Evolutionary conservation across 2,329 filamentous ascomycete genomes (phyloP).

Genomic region (Aspergillus japonicus): DNA sequence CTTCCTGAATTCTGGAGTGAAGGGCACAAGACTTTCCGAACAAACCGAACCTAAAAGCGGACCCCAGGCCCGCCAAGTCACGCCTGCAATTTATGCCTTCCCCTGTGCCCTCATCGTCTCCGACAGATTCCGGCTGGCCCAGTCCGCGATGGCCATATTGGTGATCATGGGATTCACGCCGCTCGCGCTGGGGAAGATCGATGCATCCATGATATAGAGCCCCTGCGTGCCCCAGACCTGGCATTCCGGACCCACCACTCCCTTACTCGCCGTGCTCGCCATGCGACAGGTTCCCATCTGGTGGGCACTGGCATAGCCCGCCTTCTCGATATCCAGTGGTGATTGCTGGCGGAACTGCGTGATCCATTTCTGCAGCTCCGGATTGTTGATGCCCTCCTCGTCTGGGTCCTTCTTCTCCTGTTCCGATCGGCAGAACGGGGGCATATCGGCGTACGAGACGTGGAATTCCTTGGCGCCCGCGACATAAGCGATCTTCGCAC

Average conservation of each 20-base stretch:
- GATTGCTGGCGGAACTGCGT: constrained; percentile 46
- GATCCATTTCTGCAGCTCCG: constrained; percentile 57
- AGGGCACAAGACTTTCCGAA: too few relatives aligned
- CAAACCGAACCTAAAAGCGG: too few relatives aligned
- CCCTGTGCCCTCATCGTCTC: neutral
- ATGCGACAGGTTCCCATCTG: constrained; percentile 55
- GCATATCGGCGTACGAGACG: constrained; percentile 60
- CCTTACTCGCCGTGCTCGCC: constrained; percentile 40
- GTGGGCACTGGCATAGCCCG: constrained; percentile 47
- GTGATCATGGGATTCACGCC: constrained; percentile 55
- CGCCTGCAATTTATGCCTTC: neutral
- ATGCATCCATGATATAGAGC: constrained; percentile 51
- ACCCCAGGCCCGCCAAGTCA: too few relatives aligned
- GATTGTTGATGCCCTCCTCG: constrained; percentile 53
- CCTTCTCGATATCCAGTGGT: constrained; percentile 48
- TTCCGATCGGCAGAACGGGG: constrained; percentile 58
- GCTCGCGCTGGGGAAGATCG: constrained; percentile 52
- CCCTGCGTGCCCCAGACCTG: constrained; percentile 49
- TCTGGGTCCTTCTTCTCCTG: constrained; percentile 21
- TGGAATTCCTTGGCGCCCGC: constrained; percentile 79
- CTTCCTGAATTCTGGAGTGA: too few relatives aligned
- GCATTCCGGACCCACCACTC: constrained; percentile 47
- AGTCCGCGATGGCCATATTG: constrained; percentile 52
- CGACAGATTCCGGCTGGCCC: constrained; percentile 38
- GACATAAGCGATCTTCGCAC: constrained; percentile 75